A percentile compares a stretch with the other conserved stretches of the same genome.
phyloP scores from a whole-genome alignment of 1,284 basidiomycete genomes.

The Fomitiporia mediterranea region DNA sequence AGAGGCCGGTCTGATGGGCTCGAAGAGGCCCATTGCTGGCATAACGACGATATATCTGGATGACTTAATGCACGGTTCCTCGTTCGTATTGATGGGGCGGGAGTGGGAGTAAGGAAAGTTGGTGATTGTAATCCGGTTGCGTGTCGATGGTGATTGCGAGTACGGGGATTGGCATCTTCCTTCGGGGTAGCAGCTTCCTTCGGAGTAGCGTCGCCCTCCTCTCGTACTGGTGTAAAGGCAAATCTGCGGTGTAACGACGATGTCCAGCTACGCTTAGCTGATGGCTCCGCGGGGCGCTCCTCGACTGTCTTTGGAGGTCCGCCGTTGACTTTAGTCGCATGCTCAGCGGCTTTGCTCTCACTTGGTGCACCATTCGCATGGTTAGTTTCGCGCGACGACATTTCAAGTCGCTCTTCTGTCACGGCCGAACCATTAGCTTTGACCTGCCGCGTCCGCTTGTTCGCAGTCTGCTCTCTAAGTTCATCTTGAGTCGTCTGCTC shows the following conservation, averaged over 20 bases:
- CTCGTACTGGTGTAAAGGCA: conserved; percentile 13
- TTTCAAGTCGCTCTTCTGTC: no score
- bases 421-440: conserved; percentile 24
- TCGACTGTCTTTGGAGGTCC: background rate
- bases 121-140: background rate
- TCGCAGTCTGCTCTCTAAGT: conserved; percentile 64
- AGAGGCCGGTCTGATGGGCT: conserved; percentile 54
- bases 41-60: conserved; percentile 52
- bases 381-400: no score
- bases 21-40: conserved; percentile 48
- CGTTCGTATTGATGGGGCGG: conserved; percentile 45
- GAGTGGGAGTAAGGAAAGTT: conserved; percentile 29
- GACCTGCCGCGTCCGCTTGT: conserved; percentile 56
- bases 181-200: background rate
- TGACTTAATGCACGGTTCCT: conserved; percentile 41
- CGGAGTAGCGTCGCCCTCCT: background rate
- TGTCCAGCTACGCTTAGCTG: conserved; percentile 44
- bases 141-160: background rate
- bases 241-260: conserved; percentile 35
- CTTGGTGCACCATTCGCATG: no score
- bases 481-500: conserved; percentile 49
- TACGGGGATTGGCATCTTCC: background rate
- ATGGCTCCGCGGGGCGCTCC: conserved; percentile 23
- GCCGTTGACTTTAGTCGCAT: background rate
- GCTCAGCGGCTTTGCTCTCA: no score